Percentiles rank a stretch among this genome's conserved stretches.
phyloP scores from a whole-genome alignment of 116 monocot genomes.

The Zostera marina region DNA sequence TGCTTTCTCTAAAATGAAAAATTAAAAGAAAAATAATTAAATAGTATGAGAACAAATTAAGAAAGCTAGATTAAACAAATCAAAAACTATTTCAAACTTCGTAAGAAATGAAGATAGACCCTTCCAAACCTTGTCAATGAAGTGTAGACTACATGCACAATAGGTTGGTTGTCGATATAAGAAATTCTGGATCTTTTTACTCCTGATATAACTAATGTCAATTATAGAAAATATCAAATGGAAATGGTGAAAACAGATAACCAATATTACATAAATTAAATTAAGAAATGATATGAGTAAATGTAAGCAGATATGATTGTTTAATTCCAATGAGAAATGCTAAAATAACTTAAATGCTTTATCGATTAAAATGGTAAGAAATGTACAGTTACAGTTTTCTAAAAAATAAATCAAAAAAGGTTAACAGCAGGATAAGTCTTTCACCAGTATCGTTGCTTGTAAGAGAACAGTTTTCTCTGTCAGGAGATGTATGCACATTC shows the following conservation, averaged over 20 bases:
- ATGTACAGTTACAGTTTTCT: neutral
- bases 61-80: neutral
- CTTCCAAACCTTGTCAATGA: constrained; percentile 62
- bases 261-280: neutral
- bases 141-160: constrained; percentile 58
- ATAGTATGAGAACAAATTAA: neutral
- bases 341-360: neutral
- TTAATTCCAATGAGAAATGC: neutral
- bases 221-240: constrained; percentile 2
- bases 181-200: constrained; percentile 60
- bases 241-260: neutral
- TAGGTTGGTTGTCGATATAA: constrained; percentile 51
- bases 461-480: constrained; percentile 9
- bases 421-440: constrained; percentile 46
- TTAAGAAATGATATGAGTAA: neutral
- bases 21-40: neutral
- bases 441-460: constrained; percentile 17
- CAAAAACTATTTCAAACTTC: neutral
- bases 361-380: neutral
- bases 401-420: neutral
- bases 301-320: neutral
- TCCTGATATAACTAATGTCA: constrained; percentile 28
- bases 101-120: neutral
- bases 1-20: constrained; percentile 56
- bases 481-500: constrained; percentile 2